Percentiles rank a stretch among this genome's conserved stretches.
Conservation (phyloP, 2,329 filamentous ascomycete genomes). For the Penicillium sp. region DNA sequence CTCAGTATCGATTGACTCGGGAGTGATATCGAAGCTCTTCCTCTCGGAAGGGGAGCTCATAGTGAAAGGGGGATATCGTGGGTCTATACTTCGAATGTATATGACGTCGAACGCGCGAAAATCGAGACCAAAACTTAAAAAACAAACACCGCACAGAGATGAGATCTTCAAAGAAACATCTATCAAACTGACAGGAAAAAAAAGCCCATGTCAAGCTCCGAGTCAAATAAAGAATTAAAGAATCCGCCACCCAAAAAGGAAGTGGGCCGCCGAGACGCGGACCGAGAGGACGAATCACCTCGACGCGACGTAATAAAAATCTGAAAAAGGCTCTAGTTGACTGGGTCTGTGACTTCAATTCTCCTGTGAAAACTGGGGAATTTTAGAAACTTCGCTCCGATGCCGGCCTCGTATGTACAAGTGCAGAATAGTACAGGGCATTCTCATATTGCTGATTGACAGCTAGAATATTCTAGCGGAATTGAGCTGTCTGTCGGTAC, state of each 20-base stretch:
- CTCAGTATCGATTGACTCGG: slow-evolving; percentile 19
- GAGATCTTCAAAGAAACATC: not conserved
- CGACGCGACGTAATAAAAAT: slow-evolving; percentile 8
- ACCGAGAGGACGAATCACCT: slow-evolving; percentile 7
- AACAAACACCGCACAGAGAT: not conserved
- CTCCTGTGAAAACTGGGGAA: not conserved
- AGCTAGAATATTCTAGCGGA: not conserved
- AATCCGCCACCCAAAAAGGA: slow-evolving; percentile 9
- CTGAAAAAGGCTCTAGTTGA: not conserved
- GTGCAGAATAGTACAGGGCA: not conserved
- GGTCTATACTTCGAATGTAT: not conserved
- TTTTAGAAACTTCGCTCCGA: slow-evolving; percentile 11
- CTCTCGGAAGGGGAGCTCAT: slow-evolving; percentile 10
- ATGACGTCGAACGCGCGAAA: not conserved
- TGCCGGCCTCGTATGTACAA: slow-evolving; percentile 3
- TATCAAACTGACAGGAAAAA: not conserved
- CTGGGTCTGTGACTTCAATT: not conserved
- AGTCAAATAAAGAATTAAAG: slow-evolving; percentile 3
- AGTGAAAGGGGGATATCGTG: slow-evolving; percentile 1
- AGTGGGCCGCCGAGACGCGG: slow-evolving; percentile 11
- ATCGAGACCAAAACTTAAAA: not conserved
- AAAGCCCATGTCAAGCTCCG: not conserved
- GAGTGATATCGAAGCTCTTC: not conserved
- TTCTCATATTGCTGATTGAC: not conserved
- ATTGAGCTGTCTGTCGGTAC: not conserved